phyloP scores from a whole-genome alignment of 2,329 filamentous ascomycete species.

The Monilinia vaccinii-corymbosi region DNA sequence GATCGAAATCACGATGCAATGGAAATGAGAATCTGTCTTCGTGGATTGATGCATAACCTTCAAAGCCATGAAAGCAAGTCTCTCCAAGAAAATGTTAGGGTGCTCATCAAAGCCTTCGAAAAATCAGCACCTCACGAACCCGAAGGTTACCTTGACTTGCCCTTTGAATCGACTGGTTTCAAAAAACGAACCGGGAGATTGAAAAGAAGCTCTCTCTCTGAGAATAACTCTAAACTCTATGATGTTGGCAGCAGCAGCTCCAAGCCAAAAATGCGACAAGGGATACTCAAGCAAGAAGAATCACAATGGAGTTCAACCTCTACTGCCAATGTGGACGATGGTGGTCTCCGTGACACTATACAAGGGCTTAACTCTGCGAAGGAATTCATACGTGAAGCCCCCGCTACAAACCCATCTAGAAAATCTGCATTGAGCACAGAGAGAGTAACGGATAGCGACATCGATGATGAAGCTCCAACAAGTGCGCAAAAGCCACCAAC shows the following conservation, averaged over 20 bases:
- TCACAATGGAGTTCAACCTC: background rate
- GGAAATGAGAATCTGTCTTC: conserved; percentile 25
- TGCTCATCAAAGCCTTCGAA: conserved; percentile 23
- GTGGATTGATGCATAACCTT: conserved; percentile 23
- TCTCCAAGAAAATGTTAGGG: conserved; percentile 23
- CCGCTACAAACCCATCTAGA: background rate
- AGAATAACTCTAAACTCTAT: background rate
- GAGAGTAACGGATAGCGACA: conserved; percentile 5
- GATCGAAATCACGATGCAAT: conserved; percentile 31
- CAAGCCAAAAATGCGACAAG: conserved; percentile 4
- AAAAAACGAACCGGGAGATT: background rate
- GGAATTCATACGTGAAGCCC: background rate
- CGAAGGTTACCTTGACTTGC: conserved; percentile 7
- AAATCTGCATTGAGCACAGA: conserved; percentile 6
- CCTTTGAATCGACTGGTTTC: conserved; percentile 2
- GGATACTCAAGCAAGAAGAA: conserved; percentile 4
- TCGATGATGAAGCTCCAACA: conserved; percentile 1
- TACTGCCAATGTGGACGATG: background rate
- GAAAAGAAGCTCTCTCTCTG: background rate
- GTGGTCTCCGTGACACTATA: background rate
- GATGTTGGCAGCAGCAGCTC: background rate
- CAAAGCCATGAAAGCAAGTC: conserved; percentile 23
- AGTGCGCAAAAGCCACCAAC: conserved; percentile 4
- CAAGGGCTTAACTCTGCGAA: background rate
- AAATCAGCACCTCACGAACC: conserved; percentile 19